Evolutionary conservation across 2,329 filamentous ascomycete species (phyloP).

Genomic region (Colletotrichum truncatum): DNA sequence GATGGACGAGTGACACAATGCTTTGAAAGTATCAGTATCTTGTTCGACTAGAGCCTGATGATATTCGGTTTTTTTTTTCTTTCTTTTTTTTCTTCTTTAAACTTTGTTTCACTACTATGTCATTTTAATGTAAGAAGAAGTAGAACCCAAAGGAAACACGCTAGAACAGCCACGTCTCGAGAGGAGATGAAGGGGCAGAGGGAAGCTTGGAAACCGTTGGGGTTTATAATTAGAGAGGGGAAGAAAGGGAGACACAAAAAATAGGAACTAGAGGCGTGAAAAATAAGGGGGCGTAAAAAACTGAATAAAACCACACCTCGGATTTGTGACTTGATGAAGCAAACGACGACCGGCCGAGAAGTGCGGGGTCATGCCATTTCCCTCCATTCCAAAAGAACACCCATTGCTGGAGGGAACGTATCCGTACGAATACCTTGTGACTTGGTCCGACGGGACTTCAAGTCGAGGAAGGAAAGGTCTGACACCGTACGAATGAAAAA

Average conservation of each 20-base stretch:
- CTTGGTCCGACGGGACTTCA: neutral
- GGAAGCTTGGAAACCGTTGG: neutral
- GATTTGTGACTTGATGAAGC: neutral
- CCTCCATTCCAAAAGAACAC: conserved; percentile 32
- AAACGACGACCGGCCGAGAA: conserved; percentile 4
- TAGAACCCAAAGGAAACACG: conserved; percentile 5
- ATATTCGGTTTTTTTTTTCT: too few relatives aligned
- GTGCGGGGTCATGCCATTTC: conserved; percentile 12
- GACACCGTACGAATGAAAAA: neutral
- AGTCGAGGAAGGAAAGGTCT: neutral
- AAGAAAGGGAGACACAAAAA: too few relatives aligned
- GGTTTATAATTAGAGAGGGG: too few relatives aligned
- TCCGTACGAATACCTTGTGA: neutral
- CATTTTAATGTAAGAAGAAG: neutral
- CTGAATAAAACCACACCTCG: neutral
- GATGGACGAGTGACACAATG: neutral
- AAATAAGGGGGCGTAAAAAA: too few relatives aligned
- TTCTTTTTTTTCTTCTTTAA: too few relatives aligned
- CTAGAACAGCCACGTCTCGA: conserved; percentile 15
- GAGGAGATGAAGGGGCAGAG: neutral
- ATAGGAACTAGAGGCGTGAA: too few relatives aligned
- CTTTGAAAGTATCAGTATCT: neutral
- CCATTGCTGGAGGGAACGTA: conserved; percentile 27
- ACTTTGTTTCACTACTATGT: too few relatives aligned
- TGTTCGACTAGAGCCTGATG: neutral